Percentiles rank a stretch among this genome's conserved stretches.
These are phyloP conservation scores for Gossypium arboreum DNA, from an alignment of 345 rosid species.

Conservation along the genomic window DNA sequence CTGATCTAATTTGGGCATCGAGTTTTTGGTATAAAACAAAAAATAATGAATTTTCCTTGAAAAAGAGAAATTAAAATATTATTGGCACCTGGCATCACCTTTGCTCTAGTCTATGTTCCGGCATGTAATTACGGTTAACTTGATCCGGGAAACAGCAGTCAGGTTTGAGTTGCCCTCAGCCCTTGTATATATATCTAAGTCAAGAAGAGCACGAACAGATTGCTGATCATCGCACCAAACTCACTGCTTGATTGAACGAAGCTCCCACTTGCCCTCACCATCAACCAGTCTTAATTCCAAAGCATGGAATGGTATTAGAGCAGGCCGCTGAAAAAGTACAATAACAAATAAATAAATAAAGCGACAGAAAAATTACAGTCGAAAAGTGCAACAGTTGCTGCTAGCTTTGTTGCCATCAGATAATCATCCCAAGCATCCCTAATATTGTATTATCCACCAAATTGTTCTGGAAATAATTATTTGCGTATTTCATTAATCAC, in stretches of 20 bases:
- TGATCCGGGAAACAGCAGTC: neutral
- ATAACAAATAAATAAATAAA: neutral
- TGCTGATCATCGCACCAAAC: neutral
- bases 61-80: neutral
- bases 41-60: neutral
- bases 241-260: slow-evolving; percentile 59
- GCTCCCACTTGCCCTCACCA: slow-evolving; percentile 98
- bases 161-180: neutral
- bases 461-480: neutral
- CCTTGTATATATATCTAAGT: neutral
- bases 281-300: slow-evolving; percentile 77
- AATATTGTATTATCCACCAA: neutral
- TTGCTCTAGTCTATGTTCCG: neutral
- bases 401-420: neutral
- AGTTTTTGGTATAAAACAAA: neutral
- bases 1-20: neutral
- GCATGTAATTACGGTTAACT: neutral
- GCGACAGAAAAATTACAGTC: neutral
- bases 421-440: neutral
- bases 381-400: neutral
- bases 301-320: slow-evolving; percentile 82
- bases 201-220: neutral
- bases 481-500: neutral
- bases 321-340: slow-evolving; percentile 58
- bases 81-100: neutral